Evolutionary conservation across 495 filamentous ascomycete genomes (phyloP), one percentile per base, ranked within the genome.

Genomic region (Amorphotheca resinae): DNA sequence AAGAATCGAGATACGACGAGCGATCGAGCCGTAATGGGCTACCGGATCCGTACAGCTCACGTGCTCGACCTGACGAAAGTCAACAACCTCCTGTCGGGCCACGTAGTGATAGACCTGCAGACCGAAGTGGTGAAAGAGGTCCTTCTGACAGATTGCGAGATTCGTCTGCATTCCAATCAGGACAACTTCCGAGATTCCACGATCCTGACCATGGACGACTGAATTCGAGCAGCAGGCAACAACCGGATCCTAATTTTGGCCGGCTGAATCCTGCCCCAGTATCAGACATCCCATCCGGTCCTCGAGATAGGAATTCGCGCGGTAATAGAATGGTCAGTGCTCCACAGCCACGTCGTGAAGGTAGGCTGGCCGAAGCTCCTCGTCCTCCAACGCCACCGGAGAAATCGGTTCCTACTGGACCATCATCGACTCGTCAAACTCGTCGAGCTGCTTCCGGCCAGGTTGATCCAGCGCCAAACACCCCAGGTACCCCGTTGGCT

Each of bases 231-330:
- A 16, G 34, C 18, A 38, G 42, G 28, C 65, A 66, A 22, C 64
- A 64, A 32, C 61, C 65, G 16, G 80, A 85, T 57, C 70, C 69
- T 3, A 76, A 76, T 44, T 77, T 76, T 50, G 75, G 75, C 22
- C 68, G 75, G 15, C 57, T 79, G 31, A 77, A 70, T 45, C 59
- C 69, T 5, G 65, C 68, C 14, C 54, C 67, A 12, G 54, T 66
- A 23, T 55, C 67, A 6, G 77, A 78, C 33, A 73, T 79, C 33
- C 84, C 86, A 1, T 79, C 76, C 18, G 87, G 84, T 0, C 87
- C 86, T 2, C 41, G 54, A 9, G 54, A 47, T 28, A 50, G 50
- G 33, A 48, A 51, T 37, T 31, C 26, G 15, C 47, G 54, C 12
- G 45, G 41, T 2, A 44, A 40, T 43, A 49, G 53, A 4, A 42